A percentile compares a stretch with the other conserved stretches of the same genome.
Conservation (phyloP, 257 asterid species). For the Paraleonurus japonicus region DNA sequence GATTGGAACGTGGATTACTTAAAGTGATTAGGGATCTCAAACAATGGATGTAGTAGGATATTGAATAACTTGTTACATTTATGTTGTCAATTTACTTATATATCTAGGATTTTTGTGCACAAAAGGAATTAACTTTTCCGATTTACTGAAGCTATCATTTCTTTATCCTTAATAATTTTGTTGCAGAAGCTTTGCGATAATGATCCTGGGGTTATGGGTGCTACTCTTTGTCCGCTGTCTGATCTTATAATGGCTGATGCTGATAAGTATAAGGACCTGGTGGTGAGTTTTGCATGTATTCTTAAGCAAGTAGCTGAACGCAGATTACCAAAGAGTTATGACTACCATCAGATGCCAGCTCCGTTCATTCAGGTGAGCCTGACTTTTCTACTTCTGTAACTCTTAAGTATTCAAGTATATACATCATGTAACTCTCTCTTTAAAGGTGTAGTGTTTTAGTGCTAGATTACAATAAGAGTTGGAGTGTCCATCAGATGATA, state of each 20-base stretch:
- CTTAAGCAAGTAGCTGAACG: constrained; percentile 98
- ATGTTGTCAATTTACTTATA: neutral
- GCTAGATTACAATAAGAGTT: constrained; percentile 13
- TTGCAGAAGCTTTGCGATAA: constrained; percentile 89
- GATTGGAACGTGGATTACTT: constrained; percentile 6
- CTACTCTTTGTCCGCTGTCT: constrained; percentile 89
- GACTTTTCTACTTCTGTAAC: neutral
- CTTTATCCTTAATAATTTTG: constrained; percentile 21
- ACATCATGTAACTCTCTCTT: neutral
- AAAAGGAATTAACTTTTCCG: constrained; percentile 9
- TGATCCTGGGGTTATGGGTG: constrained; percentile 99
- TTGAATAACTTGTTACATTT: neutral
- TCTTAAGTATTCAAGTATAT: neutral
- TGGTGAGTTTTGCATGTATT: constrained; percentile 84
- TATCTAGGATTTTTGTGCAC: neutral
- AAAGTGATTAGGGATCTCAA: neutral
- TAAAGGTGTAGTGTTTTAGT: constrained; percentile 11
- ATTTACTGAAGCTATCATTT: neutral
- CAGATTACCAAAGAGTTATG: constrained; percentile 88
- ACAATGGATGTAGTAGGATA: neutral
- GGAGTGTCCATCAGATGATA: neutral
- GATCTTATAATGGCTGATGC: constrained; percentile 78
- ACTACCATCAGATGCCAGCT: constrained; percentile 99
- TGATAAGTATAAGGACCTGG: constrained; percentile 79
- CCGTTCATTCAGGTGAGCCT: constrained; percentile 84